Evolutionary conservation across 225 moss, liverwort and hornwort genomes (phyloP).

Genomic region (Neckera pumila): DNA sequence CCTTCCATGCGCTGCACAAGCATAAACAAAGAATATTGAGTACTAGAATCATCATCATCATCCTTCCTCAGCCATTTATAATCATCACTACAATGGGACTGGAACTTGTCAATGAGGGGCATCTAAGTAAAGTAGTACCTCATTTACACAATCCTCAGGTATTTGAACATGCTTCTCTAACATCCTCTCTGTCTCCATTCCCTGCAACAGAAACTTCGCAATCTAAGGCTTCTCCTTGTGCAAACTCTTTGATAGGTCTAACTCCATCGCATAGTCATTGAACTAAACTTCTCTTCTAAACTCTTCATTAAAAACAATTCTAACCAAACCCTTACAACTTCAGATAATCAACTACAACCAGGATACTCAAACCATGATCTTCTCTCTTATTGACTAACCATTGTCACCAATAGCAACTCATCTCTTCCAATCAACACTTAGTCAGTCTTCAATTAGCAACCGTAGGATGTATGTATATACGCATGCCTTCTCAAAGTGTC

Average conservation of each 20-base stretch:
- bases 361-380: neutral
- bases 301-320: neutral
- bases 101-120: neutral
- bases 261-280: neutral
- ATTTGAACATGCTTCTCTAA: constrained; percentile 20
- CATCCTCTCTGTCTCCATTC: constrained; percentile 14
- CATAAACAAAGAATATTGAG: neutral
- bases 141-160: constrained; percentile 6
- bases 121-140: neutral
- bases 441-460: neutral
- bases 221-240: constrained; percentile 5
- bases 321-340: neutral
- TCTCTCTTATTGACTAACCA: neutral
- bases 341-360: neutral
- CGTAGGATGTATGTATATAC: neutral
- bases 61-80: neutral
- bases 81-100: neutral
- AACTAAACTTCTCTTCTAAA: constrained; percentile 5
- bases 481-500: neutral
- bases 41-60: neutral
- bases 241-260: neutral
- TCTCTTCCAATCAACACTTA: neutral
- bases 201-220: constrained; percentile 8
- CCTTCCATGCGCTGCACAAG: constrained; percentile 8
- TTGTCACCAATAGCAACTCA: neutral